Conservation (phyloP, 768 basidiomycete genomes). For the Amanita inopinata region DNA sequence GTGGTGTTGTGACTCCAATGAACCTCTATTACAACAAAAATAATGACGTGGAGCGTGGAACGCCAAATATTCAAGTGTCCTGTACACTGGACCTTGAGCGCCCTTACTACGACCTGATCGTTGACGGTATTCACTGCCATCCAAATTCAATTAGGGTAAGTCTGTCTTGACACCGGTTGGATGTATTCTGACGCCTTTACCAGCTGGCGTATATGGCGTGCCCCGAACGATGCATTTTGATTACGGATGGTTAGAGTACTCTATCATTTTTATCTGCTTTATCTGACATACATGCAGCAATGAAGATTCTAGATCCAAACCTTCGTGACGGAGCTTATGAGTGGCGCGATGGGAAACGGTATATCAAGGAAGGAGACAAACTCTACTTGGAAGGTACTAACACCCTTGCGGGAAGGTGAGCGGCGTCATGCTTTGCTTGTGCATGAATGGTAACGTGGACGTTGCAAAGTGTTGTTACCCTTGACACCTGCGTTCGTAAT, state of each 20-base stretch:
- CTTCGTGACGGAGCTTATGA: slow-evolving; percentile 77
- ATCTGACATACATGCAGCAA: slow-evolving; percentile 36
- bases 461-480: slow-evolving; percentile 54
- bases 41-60: slow-evolving; percentile 26
- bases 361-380: slow-evolving; percentile 74
- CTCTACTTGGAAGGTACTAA: slow-evolving; percentile 79
- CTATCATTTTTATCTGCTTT: neutral
- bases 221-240: slow-evolving; percentile 79
- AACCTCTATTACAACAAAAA: slow-evolving; percentile 28
- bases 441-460: neutral
- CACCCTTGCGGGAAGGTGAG: slow-evolving; percentile 82
- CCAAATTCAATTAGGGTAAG: slow-evolving; percentile 81
- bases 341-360: slow-evolving; percentile 77
- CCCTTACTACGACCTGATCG: slow-evolving; percentile 85
- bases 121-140: slow-evolving; percentile 86
- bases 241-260: slow-evolving; percentile 67
- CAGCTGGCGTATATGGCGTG: slow-evolving; percentile 78
- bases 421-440: slow-evolving; percentile 8
- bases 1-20: slow-evolving; percentile 5
- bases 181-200: slow-evolving; percentile 2
- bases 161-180: slow-evolving; percentile 11
- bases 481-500: slow-evolving; percentile 82
- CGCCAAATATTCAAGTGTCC: slow-evolving; percentile 23
- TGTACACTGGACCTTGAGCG: slow-evolving; percentile 40
- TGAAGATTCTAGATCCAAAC: slow-evolving; percentile 80